Evolutionary conservation across 2,329 filamentous ascomycete species (phyloP).

Genomic region (Thermomyces lanuginosus): DNA sequence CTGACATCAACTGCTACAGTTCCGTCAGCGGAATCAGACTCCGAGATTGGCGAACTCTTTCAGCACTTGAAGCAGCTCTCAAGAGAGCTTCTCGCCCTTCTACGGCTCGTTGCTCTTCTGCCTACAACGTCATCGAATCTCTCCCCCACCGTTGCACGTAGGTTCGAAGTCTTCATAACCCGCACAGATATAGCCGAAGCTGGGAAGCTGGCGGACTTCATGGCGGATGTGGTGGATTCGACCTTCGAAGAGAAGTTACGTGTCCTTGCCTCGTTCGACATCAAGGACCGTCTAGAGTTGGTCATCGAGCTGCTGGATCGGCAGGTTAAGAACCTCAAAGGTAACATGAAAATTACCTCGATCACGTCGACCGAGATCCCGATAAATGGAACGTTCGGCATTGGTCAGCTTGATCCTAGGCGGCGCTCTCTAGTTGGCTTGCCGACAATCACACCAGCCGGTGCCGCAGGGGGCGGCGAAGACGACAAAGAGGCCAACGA

Average conservation of each 20-base stretch:
- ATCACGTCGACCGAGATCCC: constrained; percentile 52
- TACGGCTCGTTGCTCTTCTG: constrained; percentile 72
- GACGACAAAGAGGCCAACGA: constrained; percentile 78
- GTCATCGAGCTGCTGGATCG: constrained; percentile 71
- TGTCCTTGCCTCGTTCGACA: constrained; percentile 63
- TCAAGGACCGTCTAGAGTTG: constrained; percentile 60
- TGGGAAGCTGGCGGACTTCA: constrained; percentile 80
- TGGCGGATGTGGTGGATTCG: constrained; percentile 81
- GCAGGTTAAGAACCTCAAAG: constrained; percentile 70
- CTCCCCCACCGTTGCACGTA: constrained; percentile 68
- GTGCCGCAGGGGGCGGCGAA: constrained; percentile 32
- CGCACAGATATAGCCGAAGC: constrained; percentile 70
- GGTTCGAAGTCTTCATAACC: constrained; percentile 74
- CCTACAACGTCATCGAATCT: constrained; percentile 52
- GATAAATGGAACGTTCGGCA: constrained; percentile 41
- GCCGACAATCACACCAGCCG: constrained; percentile 25
- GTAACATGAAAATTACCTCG: constrained; percentile 69
- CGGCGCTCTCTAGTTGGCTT: constrained; percentile 29
- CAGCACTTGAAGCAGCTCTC: constrained; percentile 68
- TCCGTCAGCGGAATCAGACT: constrained; percentile 36
- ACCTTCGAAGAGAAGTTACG: constrained; percentile 82
- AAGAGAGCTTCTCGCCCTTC: constrained; percentile 66
- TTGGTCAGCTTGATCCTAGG: constrained; percentile 33
- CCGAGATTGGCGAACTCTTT: constrained; percentile 55
- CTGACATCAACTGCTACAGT: constrained; percentile 4